Evolutionary conservation across 495 filamentous ascomycete species (phyloP).

Genomic region (Talaromyces thailandensis): DNA sequence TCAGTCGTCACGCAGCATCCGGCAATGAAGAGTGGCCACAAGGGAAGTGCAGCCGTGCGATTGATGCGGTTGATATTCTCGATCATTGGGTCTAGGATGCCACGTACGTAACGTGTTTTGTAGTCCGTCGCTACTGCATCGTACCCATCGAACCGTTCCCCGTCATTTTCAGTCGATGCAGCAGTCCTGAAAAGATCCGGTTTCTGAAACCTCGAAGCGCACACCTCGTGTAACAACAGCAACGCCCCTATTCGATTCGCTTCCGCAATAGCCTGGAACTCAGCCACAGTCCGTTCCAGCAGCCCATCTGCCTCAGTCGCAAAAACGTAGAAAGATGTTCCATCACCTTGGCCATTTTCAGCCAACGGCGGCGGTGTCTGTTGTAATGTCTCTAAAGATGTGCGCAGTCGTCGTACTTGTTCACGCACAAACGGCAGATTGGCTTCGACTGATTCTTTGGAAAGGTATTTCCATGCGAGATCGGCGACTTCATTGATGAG

Average conservation of each 20-base stretch:
- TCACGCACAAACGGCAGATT: not conserved
- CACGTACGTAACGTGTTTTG: constrained; percentile 8
- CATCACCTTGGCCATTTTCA: not conserved
- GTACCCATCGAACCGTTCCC: not conserved
- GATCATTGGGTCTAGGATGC: constrained; percentile 9
- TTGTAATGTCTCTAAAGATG: constrained; percentile 9
- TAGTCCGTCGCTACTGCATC: not conserved
- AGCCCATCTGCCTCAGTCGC: not conserved
- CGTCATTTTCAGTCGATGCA: not conserved
- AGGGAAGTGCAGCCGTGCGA: constrained; percentile 15
- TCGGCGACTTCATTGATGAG: constrained; percentile 16
- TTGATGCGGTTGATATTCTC: constrained; percentile 11
- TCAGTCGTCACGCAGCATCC: constrained; percentile 16
- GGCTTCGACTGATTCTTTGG: not conserved
- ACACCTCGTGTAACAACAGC: constrained; percentile 16
- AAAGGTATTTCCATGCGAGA: constrained; percentile 11
- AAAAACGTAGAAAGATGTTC: not conserved
- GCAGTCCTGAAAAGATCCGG: not conserved
- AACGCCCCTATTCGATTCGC: constrained; percentile 17
- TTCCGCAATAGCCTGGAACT: constrained; percentile 17
- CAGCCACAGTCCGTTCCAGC: not conserved
- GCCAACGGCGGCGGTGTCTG: constrained; percentile 10
- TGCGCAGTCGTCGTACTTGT: constrained; percentile 7
- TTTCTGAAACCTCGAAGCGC: constrained; percentile 5
- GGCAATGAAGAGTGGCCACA: constrained; percentile 19